phyloP scores from a whole-genome alignment of 2,329 filamentous ascomycete species.

The Kalmusia sp. region DNA sequence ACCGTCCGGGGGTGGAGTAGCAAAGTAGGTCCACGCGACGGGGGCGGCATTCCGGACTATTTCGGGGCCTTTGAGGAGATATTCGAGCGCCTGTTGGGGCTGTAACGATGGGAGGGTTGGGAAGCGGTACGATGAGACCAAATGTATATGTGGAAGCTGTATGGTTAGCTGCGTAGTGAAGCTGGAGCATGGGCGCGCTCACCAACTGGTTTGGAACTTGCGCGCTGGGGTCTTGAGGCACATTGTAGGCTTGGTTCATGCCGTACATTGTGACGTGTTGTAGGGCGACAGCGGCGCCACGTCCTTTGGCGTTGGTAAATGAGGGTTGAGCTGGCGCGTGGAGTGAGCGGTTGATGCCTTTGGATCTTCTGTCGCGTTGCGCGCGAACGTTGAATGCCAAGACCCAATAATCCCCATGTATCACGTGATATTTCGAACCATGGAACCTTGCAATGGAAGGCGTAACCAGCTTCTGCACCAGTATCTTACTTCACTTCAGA shows the following conservation, averaged over 20 bases:
- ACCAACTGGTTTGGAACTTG: slow-evolving; percentile 44
- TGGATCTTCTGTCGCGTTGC: slow-evolving; percentile 26
- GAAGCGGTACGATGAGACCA: slow-evolving; percentile 84
- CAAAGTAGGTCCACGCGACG: slow-evolving; percentile 93
- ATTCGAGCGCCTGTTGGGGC: slow-evolving; percentile 79
- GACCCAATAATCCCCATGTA: neutral
- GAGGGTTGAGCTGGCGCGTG: slow-evolving; percentile 27
- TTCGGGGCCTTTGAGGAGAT: slow-evolving; percentile 82
- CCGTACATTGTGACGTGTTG: slow-evolving; percentile 35
- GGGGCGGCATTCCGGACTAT: slow-evolving; percentile 84
- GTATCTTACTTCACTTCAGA: no score
- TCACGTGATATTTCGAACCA: slow-evolving; percentile 10
- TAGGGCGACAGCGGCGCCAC: slow-evolving; percentile 36
- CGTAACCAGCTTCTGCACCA: no score
- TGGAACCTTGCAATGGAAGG: neutral
- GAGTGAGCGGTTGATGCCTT: slow-evolving; percentile 23
- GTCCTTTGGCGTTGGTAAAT: slow-evolving; percentile 15
- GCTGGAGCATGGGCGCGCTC: slow-evolving; percentile 20
- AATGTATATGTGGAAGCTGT: slow-evolving; percentile 86
- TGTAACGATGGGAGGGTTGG: slow-evolving; percentile 75
- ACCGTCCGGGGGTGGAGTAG: slow-evolving; percentile 77
- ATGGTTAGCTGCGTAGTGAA: slow-evolving; percentile 22
- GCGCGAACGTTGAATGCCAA: slow-evolving; percentile 13
- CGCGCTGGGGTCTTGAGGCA: slow-evolving; percentile 38
- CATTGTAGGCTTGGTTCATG: slow-evolving; percentile 43